Evolutionary conservation across 768 basidiomycete genomes (phyloP), one percentile per base, ranked within the genome.

Genomic region (Psilocybe azurescens): DNA sequence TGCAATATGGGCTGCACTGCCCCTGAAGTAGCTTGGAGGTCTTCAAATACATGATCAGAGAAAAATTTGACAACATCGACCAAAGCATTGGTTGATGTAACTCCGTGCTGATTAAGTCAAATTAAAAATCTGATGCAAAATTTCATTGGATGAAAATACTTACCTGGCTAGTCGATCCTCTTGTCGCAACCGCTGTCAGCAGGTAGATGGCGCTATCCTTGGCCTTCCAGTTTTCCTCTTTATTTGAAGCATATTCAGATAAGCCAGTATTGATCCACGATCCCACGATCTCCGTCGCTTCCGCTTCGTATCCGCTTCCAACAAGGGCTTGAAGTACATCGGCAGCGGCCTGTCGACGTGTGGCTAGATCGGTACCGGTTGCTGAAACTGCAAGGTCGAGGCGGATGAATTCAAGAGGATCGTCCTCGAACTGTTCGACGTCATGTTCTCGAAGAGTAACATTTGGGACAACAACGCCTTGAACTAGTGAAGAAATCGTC

Each of bases 41-140:
- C 97, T 64, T 89, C 82, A 72, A 89, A 93, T 13, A 98, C 91
- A 69, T 97, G 87, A 20, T 95, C 89, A 14, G 92, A 92, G 79
- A 99, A 99, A 80, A 97, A 99, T 67, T 94, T 86, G 70, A 99
- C 91, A 33, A 99, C 90, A 72, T 99, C 93, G 33, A 99, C 91
- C 56, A 96, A 85, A 1, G 89, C 84, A 70, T 98, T 99, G 38
- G 91, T 93, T 16, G 94, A 91, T 1, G 96, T 98, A 36, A 98
- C 96, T 49, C 97, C 97, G 62, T 92, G 94, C 90, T 94, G 61
- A 41, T 54, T 58, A 16, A 57, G 50, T 16, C 30, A 11, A 11
- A 55, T n/a, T 59, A 46, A 33, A 30, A 33, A 30, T 41, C n/a
- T 18, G 57, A 53, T 54, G 29, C 44, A 49, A n/a, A 50, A 36